Base-by-base conservation (phyloP, 2,329 filamentous ascomycete species). In the Sordariomycetes sp. region DNA sequence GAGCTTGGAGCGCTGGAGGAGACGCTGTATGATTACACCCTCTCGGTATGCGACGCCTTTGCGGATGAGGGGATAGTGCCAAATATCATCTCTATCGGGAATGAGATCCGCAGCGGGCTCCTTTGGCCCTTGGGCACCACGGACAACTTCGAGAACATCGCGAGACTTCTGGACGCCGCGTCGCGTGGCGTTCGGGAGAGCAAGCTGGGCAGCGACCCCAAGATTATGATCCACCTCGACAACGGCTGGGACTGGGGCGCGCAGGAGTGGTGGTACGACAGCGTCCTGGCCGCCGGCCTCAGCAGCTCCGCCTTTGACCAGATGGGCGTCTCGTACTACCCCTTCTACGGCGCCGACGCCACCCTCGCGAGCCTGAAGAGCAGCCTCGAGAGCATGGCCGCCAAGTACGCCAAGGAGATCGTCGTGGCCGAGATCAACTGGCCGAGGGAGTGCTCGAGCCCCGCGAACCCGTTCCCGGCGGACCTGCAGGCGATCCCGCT, bases 181-280 rank as follows among this genome's bases (percentile, higher is more conserved):
- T 76, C 82, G 0, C 79, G 75, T 59, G 87, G 82, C 2, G 77
- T 90, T 65, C 86, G 83, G 64, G 82, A 87, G 64, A 86, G 82
- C 4, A 72, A 70, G 3, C 71, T 87, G 28, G 68, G 68, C 48
- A 74, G 78, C 0, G 77, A 79, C 61, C 84, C 86, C 1, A 80
- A 85, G 66, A 88, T 89, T 68, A 84, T 90, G 83, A 80, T 90
- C 48, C 87, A 90, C 65, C 76, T 89, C 3, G 86, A 90, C 68
- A 86, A 88, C 65, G 87, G 87, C n/a, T 90, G 86, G 84, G 78
- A 86, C 62, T 88, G 81, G 83, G 74, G 70, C 3, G 79, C 79
- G 2, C 86, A 89, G 66, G 71, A 86, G 61, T 85, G 77, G 72
- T 88, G 81, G 69, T 90, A 89, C 70, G 77, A 78, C 25, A 74